Conservation (phyloP, 2,329 filamentous ascomycete species). For the Lasiodiplodia hormozganensis region DNA sequence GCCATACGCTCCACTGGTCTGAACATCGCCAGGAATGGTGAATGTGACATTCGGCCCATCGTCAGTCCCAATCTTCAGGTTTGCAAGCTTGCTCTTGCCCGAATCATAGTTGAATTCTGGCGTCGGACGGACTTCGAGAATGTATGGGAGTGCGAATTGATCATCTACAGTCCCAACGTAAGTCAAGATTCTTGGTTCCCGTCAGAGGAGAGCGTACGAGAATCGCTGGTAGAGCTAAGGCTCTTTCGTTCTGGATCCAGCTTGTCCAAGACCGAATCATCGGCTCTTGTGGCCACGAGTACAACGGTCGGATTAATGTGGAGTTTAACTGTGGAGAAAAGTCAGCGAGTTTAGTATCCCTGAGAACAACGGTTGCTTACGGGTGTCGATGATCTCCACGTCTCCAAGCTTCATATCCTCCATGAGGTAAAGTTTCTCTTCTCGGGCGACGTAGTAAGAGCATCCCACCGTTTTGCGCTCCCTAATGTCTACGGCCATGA, state of each 20-base stretch:
- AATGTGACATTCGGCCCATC: constrained; percentile 60
- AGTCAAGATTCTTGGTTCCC: background rate
- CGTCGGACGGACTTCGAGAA: constrained; percentile 72
- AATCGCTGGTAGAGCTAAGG: constrained; percentile 39
- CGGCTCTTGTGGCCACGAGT: constrained; percentile 63
- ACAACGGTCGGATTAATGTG: constrained; percentile 69
- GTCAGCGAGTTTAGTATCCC: constrained; percentile 5
- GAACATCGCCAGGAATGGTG: constrained; percentile 65
- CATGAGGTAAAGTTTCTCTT: constrained; percentile 76
- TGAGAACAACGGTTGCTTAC: constrained; percentile 42
- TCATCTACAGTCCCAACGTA: constrained; percentile 44
- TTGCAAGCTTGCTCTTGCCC: constrained; percentile 70
- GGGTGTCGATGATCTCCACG: constrained; percentile 63
- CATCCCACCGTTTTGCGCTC: constrained; percentile 78
- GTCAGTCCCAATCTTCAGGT: constrained; percentile 60
- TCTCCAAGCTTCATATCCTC: constrained; percentile 76
- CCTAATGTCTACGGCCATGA: constrained; percentile 81
- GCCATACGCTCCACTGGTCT: constrained; percentile 31
- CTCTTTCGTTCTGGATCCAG: constrained; percentile 53
- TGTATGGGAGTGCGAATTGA: constrained; percentile 62
- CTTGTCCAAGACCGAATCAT: constrained; percentile 54
- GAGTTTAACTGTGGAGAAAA: constrained; percentile 59
- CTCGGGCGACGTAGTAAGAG: constrained; percentile 76
- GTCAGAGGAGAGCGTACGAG: constrained; percentile 31
- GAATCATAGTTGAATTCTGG: constrained; percentile 74